These are phyloP conservation scores for Mayamaea pseudoterrestris DNA, from an alignment of 108 stramenopile species.

Conservation along the genomic window DNA sequence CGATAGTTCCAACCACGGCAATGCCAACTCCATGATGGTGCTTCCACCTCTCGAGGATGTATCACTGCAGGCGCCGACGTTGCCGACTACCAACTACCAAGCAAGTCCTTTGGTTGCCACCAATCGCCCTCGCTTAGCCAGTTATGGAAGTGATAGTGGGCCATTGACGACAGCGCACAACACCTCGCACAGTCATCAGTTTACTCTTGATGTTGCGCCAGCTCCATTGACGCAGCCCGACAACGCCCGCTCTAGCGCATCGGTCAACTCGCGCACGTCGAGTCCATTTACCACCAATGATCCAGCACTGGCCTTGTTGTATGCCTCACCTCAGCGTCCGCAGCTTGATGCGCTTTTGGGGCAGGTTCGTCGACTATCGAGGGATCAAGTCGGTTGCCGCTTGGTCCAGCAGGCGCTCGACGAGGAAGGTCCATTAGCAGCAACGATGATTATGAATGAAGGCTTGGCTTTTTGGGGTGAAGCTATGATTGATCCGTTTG, in stretches of 20 bases:
- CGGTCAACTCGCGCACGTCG: neutral
- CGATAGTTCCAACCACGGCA: too few relatives aligned
- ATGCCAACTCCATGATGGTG: too few relatives aligned
- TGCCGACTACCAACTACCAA: too few relatives aligned
- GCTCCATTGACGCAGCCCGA: neutral
- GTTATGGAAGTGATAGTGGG: neutral
- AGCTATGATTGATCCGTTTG: conserved; percentile 96
- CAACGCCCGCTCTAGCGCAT: neutral
- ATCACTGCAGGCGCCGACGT: too few relatives aligned
- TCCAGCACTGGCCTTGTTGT: conserved; percentile 35
- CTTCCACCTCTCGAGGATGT: too few relatives aligned
- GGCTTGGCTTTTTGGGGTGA: conserved; percentile 89
- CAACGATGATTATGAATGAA: conserved; percentile 85
- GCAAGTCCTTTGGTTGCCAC: too few relatives aligned
- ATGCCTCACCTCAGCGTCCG: conserved; percentile 64
- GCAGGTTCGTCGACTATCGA: conserved; percentile 76
- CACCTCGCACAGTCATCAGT: neutral
- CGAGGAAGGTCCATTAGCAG: conserved; percentile 83
- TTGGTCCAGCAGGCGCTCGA: conserved; percentile 93
- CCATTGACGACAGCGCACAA: neutral
- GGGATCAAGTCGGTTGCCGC: conserved; percentile 92
- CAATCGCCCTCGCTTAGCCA: too few relatives aligned
- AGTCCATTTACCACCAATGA: neutral
- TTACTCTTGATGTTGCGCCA: neutral
- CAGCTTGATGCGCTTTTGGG: conserved; percentile 68